Evolutionary conservation across 2,329 filamentous ascomycete species (phyloP).

Genomic region (Exophiala xenobiotica): DNA sequence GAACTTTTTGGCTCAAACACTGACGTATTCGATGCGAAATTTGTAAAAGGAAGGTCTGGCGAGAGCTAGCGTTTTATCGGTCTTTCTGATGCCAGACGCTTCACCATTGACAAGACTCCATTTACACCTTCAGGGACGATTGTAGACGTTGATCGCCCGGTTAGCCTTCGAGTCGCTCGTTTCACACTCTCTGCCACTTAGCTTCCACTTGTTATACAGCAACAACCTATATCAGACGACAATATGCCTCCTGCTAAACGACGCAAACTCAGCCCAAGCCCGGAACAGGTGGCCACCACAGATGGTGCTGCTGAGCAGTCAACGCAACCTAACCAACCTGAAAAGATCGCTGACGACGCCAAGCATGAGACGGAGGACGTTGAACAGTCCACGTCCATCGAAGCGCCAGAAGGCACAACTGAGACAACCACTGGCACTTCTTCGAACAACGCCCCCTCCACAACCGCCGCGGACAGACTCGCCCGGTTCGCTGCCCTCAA

Average conservation of each 20-base stretch:
- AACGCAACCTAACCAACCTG: not conserved
- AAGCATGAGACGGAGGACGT: not conserved
- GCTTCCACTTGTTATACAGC: too few relatives aligned
- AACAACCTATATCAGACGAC: too few relatives aligned
- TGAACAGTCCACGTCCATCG: not conserved
- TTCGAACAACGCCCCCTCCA: constrained; percentile 4
- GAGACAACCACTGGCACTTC: not conserved
- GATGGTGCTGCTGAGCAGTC: not conserved
- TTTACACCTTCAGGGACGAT: too few relatives aligned
- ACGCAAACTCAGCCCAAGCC: constrained; percentile 21
- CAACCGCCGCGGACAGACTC: constrained; percentile 21
- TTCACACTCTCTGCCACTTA: too few relatives aligned
- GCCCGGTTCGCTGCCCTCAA: constrained; percentile 32
- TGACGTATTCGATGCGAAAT: constrained; percentile 18
- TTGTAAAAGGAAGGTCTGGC: constrained; percentile 18
- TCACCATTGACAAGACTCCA: not conserved
- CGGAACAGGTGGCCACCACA: constrained; percentile 10
- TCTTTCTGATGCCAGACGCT: not conserved
- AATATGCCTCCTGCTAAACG: constrained; percentile 24
- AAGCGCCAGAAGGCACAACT: not conserved
- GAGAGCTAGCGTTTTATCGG: constrained; percentile 4
- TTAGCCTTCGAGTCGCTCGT: too few relatives aligned
- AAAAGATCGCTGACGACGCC: not conserved
- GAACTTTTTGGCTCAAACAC: constrained; percentile 16
- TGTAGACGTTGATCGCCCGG: too few relatives aligned